phyloP scores from a whole-genome alignment of 106 monocot species.

The Amphibolis antarctica region DNA sequence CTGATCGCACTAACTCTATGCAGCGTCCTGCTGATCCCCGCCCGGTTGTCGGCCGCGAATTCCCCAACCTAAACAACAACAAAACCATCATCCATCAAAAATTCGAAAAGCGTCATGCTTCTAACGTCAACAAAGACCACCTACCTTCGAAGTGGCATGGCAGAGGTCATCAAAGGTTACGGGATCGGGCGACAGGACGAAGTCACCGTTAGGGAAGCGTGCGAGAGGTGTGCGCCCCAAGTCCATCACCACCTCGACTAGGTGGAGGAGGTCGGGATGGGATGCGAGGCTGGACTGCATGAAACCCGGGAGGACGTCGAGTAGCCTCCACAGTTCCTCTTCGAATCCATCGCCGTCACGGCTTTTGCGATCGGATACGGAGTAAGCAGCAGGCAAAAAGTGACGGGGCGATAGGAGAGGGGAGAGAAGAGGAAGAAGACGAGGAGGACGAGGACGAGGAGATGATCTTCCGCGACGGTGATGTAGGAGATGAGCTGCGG shows the following conservation, averaged over 20 bases:
- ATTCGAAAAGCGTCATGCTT: not conserved
- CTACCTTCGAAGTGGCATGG: conserved; percentile 54
- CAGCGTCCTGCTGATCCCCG: conserved; percentile 73
- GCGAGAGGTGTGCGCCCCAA: conserved; percentile 71
- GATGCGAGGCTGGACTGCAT: conserved; percentile 36
- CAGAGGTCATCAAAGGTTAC: conserved; percentile 44
- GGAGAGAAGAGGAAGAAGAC: not conserved
- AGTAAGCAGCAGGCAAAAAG: not conserved
- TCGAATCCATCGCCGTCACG: conserved; percentile 12
- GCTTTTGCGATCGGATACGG: not conserved
- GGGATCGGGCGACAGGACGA: conserved; percentile 53
- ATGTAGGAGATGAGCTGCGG: not conserved
- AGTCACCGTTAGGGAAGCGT: conserved; percentile 89
- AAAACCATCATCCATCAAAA: not conserved
- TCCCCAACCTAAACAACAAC: conserved; percentile 45
- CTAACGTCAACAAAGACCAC: not conserved
- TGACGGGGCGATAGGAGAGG: not conserved
- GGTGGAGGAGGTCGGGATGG: conserved; percentile 38
- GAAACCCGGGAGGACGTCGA: conserved; percentile 49
- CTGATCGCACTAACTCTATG: conserved; percentile 75
- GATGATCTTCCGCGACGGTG: not conserved
- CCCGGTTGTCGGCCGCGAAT: conserved; percentile 61
- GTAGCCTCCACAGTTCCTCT: conserved; percentile 48
- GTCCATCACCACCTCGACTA: conserved; percentile 92
- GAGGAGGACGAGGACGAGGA: not conserved